phyloP scores from a whole-genome alignment of 768 basidiomycete species.

The Hysterangium stoloniferum region DNA sequence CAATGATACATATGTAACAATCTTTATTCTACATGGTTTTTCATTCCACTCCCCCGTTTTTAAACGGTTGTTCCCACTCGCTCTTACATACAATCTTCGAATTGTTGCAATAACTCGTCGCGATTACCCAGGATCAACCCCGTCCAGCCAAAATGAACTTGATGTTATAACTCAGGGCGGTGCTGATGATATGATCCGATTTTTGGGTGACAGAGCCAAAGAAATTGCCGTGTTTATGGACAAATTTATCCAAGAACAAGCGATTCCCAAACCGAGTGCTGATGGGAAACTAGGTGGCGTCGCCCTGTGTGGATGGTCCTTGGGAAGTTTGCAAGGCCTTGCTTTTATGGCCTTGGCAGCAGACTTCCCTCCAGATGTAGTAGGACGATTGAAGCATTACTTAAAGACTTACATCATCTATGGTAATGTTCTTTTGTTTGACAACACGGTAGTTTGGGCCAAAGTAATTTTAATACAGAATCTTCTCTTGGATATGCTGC shows the following conservation, averaged over 20 bases:
- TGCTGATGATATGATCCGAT: background rate
- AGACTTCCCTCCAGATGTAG: background rate
- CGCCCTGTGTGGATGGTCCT: conserved; percentile 7
- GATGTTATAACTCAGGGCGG: background rate
- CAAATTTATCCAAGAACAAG: conserved; percentile 2
- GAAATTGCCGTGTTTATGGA: conserved; percentile 7
- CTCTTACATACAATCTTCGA: background rate
- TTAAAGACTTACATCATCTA: background rate
- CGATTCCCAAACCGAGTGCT: conserved; percentile 2
- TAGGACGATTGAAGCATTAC: background rate
- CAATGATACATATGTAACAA: background rate
- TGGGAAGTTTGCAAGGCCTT: conserved; percentile 3
- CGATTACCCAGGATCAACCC: background rate
- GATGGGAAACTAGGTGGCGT: conserved; percentile 7
- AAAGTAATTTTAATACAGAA: background rate
- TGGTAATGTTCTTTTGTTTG: background rate
- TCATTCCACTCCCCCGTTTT: background rate
- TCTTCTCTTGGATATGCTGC: background rate
- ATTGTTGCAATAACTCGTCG: background rate
- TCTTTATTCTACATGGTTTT: background rate
- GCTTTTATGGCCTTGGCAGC: conserved; percentile 7
- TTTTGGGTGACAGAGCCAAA: background rate
- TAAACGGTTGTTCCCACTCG: background rate
- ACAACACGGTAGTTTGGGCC: too few species aligned
- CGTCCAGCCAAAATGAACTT: background rate